Conservation (phyloP, 805 yeast species). For the Lipomyces sp. region DNA sequence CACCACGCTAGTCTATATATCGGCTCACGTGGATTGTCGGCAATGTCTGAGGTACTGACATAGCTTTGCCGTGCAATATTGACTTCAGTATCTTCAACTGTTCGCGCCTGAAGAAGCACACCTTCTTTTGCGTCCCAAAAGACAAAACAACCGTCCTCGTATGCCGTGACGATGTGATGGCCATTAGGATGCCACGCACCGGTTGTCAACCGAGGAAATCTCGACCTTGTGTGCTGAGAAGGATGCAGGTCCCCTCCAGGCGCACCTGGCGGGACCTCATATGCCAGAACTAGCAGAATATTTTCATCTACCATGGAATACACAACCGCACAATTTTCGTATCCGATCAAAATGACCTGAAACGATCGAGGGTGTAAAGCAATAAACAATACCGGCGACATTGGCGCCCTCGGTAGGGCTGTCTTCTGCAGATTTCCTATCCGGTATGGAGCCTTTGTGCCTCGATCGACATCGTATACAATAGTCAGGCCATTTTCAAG, state of each 20-base stretch:
- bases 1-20: conserved; percentile 73
- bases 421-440: conserved; percentile 71
- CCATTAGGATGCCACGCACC: conserved; percentile 94
- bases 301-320: conserved; percentile 68
- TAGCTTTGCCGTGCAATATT: conserved; percentile 53
- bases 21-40: conserved; percentile 33
- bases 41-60: conserved; percentile 3
- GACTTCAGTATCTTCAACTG: conserved; percentile 66
- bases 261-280: conserved; percentile 67
- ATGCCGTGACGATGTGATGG: conserved; percentile 75
- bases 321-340: conserved; percentile 67
- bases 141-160: conserved; percentile 80
- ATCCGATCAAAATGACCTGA: conserved; percentile 75
- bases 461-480: conserved; percentile 82
- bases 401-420: conserved; percentile 40
- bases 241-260: conserved; percentile 65
- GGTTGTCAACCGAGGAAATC: conserved; percentile 53
- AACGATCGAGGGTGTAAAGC: conserved; percentile 90
- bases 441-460: conserved; percentile 64
- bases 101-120: conserved; percentile 72
- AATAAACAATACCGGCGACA: conserved; percentile 68
- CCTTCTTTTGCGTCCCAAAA: conserved; percentile 94
- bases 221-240: conserved; percentile 31
- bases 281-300: conserved; percentile 60
- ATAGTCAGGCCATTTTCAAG: conserved; percentile 72